These are phyloP conservation scores for Cyclospora cayetanensis DNA, from an alignment of 169 alveolate species.

Conservation along the genomic window DNA sequence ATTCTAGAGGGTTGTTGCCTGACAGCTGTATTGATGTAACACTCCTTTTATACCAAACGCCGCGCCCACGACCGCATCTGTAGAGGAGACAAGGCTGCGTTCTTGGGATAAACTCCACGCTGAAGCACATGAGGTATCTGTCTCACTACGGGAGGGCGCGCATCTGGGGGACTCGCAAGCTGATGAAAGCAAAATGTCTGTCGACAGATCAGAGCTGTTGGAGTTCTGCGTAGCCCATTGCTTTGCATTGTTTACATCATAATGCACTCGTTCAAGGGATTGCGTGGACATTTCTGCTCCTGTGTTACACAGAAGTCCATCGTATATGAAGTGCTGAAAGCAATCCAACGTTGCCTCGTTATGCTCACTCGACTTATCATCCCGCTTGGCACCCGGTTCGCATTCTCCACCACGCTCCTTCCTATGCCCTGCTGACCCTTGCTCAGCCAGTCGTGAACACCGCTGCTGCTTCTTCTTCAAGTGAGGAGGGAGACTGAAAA, in stretches of 20 bases:
- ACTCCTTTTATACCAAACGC: no score
- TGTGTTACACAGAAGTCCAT: neutral
- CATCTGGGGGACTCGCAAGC: slow-evolving; percentile 31
- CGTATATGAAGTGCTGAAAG: slow-evolving; percentile 3
- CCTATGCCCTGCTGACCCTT: neutral
- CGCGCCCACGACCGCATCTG: neutral
- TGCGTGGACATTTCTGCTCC: neutral
- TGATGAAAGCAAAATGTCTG: neutral
- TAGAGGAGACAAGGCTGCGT: neutral
- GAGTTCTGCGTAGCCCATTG: slow-evolving; percentile 37
- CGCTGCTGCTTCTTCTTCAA: slow-evolving; percentile 52
- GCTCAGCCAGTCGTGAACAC: slow-evolving; percentile 27
- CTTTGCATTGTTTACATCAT: neutral
- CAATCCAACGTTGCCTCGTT: slow-evolving; percentile 17
- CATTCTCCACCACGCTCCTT: slow-evolving; percentile 22
- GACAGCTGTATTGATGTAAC: no score
- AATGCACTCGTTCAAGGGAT: neutral
- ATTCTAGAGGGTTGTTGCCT: no score
- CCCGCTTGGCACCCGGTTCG: neutral
- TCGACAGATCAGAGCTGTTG: slow-evolving; percentile 25
- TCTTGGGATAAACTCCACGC: slow-evolving; percentile 32
- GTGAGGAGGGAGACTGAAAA: slow-evolving; percentile 68
- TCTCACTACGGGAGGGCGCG: neutral
- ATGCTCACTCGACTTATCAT: neutral
- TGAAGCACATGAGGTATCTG: neutral